A percentile compares a stretch with the other conserved stretches of the same genome.
Evolutionary conservation across 768 basidiomycete species (phyloP).

Genomic region (Russula brevipes): DNA sequence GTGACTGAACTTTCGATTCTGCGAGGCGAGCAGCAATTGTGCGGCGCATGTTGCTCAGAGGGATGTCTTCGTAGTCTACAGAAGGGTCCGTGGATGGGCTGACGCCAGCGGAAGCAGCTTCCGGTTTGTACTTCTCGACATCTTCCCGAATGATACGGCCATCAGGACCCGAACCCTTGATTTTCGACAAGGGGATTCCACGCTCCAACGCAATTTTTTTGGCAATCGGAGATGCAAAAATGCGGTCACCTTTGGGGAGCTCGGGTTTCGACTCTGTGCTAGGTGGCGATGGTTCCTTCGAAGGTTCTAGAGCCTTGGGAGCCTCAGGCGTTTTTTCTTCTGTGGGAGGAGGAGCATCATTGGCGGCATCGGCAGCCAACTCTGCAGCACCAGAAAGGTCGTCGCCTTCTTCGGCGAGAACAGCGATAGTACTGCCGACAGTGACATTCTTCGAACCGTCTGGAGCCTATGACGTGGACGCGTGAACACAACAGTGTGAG

Average conservation of each 20-base stretch:
- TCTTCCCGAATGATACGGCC: conserved; percentile 94
- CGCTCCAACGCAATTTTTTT: conserved; percentile 95
- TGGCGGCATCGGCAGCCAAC: conserved; percentile 58
- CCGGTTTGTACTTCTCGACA: conserved; percentile 81
- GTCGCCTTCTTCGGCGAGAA: conserved; percentile 93
- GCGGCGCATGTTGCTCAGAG: conserved; percentile 91
- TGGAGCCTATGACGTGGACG: conserved; percentile 44
- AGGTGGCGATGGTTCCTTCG: conserved; percentile 34
- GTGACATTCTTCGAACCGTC: conserved; percentile 84
- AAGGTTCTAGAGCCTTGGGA: conserved; percentile 35
- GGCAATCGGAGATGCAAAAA: conserved; percentile 93
- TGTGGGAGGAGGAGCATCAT: conserved; percentile 36
- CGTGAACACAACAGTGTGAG: background rate
- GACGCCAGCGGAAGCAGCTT: conserved; percentile 42
- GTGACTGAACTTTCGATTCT: conserved; percentile 91
- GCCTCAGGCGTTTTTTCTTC: conserved; percentile 41
- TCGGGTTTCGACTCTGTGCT: conserved; percentile 47
- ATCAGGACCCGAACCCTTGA: conserved; percentile 91
- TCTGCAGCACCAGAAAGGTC: conserved; percentile 80
- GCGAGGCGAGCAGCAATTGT: conserved; percentile 85
- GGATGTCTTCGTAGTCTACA: conserved; percentile 82
- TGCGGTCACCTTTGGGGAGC: conserved; percentile 64
- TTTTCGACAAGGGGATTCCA: conserved; percentile 81
- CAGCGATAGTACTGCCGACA: conserved; percentile 87
- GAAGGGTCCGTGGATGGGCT: conserved; percentile 42